Conservation (phyloP, 2,329 filamentous ascomycete genomes). For the Colletotrichum euphorbiae region DNA sequence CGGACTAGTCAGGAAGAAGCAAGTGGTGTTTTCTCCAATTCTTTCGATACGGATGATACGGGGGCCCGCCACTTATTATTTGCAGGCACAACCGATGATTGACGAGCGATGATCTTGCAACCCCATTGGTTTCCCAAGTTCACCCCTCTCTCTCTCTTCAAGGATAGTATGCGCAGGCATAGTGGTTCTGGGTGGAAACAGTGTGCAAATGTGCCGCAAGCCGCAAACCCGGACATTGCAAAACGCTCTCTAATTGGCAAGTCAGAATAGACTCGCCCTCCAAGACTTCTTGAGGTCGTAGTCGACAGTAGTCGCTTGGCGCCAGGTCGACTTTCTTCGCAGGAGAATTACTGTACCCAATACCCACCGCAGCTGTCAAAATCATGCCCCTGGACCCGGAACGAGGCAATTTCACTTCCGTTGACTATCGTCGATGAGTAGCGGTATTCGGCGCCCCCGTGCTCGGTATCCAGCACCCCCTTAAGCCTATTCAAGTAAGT, state of each 20-base stretch:
- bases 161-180: neutral
- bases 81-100: conserved; percentile 5
- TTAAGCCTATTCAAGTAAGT: no score
- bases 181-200: neutral
- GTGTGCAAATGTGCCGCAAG: neutral
- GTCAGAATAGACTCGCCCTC: neutral
- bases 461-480: no score
- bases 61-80: neutral
- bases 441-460: no score
- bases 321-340: no score
- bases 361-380: neutral
- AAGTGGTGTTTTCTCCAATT: neutral
- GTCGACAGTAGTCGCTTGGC: no score
- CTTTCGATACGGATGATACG: neutral
- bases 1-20: neutral
- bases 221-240: neutral
- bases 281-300: neutral
- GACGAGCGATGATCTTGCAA: conserved; percentile 4
- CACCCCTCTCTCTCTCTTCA: neutral
- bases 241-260: neutral
- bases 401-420: conserved; percentile 6
- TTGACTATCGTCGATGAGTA: neutral
- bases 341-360: no score
- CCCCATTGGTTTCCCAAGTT: neutral
- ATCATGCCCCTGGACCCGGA: neutral